phyloP scores from a whole-genome alignment of 1,284 basidiomycete species.

The Melampsora americana region DNA sequence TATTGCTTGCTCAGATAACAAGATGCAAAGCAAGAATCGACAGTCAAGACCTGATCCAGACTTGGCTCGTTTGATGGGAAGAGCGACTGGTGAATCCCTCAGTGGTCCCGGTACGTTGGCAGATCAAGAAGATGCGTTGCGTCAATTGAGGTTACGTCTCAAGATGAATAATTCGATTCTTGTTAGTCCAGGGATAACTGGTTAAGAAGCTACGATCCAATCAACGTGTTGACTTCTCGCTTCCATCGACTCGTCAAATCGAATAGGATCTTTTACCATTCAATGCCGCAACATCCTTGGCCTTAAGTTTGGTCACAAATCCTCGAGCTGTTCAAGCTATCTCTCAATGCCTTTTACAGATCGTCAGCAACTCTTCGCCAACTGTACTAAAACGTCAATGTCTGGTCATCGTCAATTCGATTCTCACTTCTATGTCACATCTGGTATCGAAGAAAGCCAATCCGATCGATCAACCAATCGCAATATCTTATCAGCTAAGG shows the following conservation, averaged over 20 bases:
- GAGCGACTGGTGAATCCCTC: not conserved
- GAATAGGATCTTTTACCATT: not conserved
- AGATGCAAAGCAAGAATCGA: slow-evolving; percentile 6
- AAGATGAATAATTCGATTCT: not conserved
- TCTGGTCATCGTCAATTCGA: slow-evolving; percentile 18
- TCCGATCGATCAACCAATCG: slow-evolving; percentile 12
- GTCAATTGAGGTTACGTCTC: not conserved
- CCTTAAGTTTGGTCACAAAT: slow-evolving; percentile 13
- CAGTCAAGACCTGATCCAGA: not conserved
- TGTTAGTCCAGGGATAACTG: not conserved
- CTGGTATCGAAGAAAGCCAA: slow-evolving; percentile 4
- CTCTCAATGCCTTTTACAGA: slow-evolving; percentile 37
- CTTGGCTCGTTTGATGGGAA: slow-evolving; percentile 4
- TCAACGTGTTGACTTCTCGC: not conserved
- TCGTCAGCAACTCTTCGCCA: slow-evolving; percentile 36
- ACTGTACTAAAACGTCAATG: slow-evolving; percentile 18
- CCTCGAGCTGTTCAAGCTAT: slow-evolving; percentile 18
- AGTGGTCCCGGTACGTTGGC: not conserved
- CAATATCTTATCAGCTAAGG: slow-evolving; percentile 22
- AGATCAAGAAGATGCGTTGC: slow-evolving; percentile 10
- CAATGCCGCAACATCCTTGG: not conserved
- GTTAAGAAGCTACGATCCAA: too few relatives aligned
- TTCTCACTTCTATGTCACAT: slow-evolving; percentile 14
- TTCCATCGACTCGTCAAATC: not conserved
- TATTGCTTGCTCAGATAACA: not conserved